phyloP scores from a whole-genome alignment of 2,329 filamentous ascomycete genomes.

The Epichloe gansuensis region DNA sequence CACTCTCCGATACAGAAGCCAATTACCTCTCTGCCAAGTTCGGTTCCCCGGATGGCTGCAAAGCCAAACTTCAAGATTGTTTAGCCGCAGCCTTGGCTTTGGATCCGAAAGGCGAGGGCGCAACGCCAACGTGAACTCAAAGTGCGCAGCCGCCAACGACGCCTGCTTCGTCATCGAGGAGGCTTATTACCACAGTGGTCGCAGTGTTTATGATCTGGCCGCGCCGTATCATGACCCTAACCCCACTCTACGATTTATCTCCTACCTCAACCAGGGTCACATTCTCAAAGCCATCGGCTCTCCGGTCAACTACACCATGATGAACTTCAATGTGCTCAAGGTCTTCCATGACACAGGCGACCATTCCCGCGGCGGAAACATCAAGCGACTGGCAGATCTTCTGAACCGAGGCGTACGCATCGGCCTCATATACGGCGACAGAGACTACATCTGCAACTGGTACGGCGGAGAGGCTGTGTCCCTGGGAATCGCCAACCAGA shows the following conservation, averaged over 20 bases:
- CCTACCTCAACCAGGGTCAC: slow-evolving; percentile 50
- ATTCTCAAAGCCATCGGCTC: slow-evolving; percentile 51
- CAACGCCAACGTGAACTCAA: slow-evolving; percentile 23
- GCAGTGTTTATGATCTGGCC: slow-evolving; percentile 50
- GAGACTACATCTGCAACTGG: slow-evolving; percentile 55
- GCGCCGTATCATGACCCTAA: slow-evolving; percentile 45
- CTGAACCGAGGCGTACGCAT: slow-evolving; percentile 53
- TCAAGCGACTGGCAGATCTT: slow-evolving; percentile 46
- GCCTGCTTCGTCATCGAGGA: slow-evolving; percentile 38
- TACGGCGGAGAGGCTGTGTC: slow-evolving; percentile 66
- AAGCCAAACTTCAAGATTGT: slow-evolving; percentile 40
- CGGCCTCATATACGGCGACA: slow-evolving; percentile 57
- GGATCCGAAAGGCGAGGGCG: slow-evolving; percentile 31
- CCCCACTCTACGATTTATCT: slow-evolving; percentile 46
- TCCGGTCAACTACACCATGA: slow-evolving; percentile 45
- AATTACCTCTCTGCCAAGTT: slow-evolving; percentile 30
- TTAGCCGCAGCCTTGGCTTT: slow-evolving; percentile 25
- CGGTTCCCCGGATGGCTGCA: slow-evolving; percentile 33
- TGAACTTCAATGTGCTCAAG: slow-evolving; percentile 31
- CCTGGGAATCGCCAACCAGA: slow-evolving; percentile 42
- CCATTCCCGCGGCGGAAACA: slow-evolving; percentile 49
- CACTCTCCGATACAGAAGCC: slow-evolving; percentile 40
- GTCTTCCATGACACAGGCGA: slow-evolving; percentile 43
- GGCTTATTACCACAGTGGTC: slow-evolving; percentile 42
- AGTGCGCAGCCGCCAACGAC: slow-evolving; percentile 40